phyloP scores from a whole-genome alignment of 768 basidiomycete genomes.

The Boletellus ananiceps region DNA sequence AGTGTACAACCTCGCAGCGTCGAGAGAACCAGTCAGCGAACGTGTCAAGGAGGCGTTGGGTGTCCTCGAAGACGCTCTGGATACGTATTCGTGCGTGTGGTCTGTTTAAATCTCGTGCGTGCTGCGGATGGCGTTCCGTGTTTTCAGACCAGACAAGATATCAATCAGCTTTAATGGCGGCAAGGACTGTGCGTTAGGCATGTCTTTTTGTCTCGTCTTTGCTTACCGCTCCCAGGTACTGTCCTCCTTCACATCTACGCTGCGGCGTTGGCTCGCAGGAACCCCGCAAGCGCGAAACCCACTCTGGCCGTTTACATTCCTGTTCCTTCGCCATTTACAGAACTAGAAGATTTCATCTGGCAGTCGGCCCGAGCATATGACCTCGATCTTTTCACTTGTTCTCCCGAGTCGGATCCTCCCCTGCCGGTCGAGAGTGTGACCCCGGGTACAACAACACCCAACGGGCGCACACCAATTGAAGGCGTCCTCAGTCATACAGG shows the following conservation, averaged over 20 bases:
- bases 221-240: slow-evolving; percentile 56
- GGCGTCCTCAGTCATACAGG: slow-evolving; percentile 4
- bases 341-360: slow-evolving; percentile 80
- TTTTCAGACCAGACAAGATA: slow-evolving; percentile 56
- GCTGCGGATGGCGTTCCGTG: slow-evolving; percentile 4
- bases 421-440: slow-evolving; percentile 46
- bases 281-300: slow-evolving; percentile 36
- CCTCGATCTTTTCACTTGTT: slow-evolving; percentile 61
- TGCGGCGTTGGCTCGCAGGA: slow-evolving; percentile 55
- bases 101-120: slow-evolving; percentile 1
- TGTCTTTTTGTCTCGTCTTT: not conserved
- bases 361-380: slow-evolving; percentile 57
- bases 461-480: slow-evolving; percentile 6
- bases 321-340: slow-evolving; percentile 80
- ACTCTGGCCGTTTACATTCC: slow-evolving; percentile 83
- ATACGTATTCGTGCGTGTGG: slow-evolving; percentile 70
- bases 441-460: slow-evolving; percentile 28
- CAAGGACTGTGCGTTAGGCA: slow-evolving; percentile 80
- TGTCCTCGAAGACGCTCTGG: slow-evolving; percentile 75
- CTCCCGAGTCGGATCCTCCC: slow-evolving; percentile 35
- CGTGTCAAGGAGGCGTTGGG: slow-evolving; percentile 74
- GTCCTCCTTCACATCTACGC: slow-evolving; percentile 90
- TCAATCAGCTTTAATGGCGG: slow-evolving; percentile 98
- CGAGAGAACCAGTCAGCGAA: slow-evolving; percentile 49
- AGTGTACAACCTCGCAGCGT: slow-evolving; percentile 60